phyloP scores from a whole-genome alignment of 2,329 filamentous ascomycete genomes.

The Aspergillus puulaauensis region DNA sequence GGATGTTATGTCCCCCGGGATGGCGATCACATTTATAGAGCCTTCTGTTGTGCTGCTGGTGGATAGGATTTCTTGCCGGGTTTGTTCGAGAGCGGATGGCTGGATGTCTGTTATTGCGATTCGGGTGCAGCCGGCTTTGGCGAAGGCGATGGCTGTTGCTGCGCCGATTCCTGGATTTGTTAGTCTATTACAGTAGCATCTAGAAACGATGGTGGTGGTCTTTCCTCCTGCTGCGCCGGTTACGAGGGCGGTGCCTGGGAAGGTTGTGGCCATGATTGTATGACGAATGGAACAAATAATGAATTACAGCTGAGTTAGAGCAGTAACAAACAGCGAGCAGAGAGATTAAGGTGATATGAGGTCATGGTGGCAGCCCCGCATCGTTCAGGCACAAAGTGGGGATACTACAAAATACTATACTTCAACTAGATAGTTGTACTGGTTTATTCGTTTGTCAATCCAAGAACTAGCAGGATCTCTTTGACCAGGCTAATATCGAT shows the following conservation, averaged over 20 bases:
- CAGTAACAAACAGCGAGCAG: no score
- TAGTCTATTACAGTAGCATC: no score
- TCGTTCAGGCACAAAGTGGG: no score
- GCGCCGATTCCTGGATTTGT: conserved; percentile 54
- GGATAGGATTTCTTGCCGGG: conserved; percentile 22
- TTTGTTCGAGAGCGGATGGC: conserved; percentile 23
- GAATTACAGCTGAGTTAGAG: no score
- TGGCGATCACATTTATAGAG: conserved; percentile 28
- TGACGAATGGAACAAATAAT: no score
- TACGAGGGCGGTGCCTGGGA: neutral
- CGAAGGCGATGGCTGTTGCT: conserved; percentile 54
- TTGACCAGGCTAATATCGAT: no score
- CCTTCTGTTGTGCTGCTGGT: conserved; percentile 28
- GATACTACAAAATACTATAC: no score
- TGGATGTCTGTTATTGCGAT: conserved; percentile 58
- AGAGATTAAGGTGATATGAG: no score
- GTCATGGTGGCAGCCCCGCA: no score
- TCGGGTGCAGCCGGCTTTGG: conserved; percentile 49
- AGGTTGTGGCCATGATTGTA: neutral
- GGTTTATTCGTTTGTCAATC: no score
- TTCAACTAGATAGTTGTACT: no score
- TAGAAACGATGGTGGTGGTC: neutral
- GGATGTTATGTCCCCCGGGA: conserved; percentile 50
- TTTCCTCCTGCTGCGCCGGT: neutral
- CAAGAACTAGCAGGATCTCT: no score